Evolutionary conservation across 2,329 filamentous ascomycete species (phyloP).

Genomic region (Graphilbum fragrans): DNA sequence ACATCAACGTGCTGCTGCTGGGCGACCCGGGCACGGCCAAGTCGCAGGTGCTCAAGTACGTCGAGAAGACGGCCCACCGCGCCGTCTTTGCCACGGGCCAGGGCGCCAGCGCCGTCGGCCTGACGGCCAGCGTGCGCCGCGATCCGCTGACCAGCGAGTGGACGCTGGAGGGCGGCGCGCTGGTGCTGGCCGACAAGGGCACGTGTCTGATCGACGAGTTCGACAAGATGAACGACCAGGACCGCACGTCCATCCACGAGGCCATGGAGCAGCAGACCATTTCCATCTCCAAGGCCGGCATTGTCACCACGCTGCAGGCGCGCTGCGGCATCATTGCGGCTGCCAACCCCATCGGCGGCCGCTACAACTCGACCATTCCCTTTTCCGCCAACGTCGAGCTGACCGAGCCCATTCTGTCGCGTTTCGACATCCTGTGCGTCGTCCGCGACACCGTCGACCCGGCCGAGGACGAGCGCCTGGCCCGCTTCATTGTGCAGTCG

Average conservation of each 20-base stretch:
- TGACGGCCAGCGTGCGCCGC: slow-evolving; percentile 90
- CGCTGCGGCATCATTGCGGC: slow-evolving; percentile 93
- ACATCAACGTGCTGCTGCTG: slow-evolving; percentile 94
- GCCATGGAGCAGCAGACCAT: slow-evolving; percentile 99
- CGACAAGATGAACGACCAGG: slow-evolving; percentile 99
- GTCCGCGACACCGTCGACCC: slow-evolving; percentile 94
- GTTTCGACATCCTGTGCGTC: slow-evolving; percentile 95
- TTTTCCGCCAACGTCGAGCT: slow-evolving; percentile 95
- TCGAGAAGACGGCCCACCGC: slow-evolving; percentile 92
- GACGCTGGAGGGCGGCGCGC: slow-evolving; percentile 90
- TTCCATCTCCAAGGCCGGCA: slow-evolving; percentile 96
- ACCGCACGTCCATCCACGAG: slow-evolving; percentile 96
- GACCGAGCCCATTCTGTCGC: slow-evolving; percentile 92
- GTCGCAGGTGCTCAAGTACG: slow-evolving; percentile 93
- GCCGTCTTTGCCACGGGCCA: slow-evolving; percentile 97
- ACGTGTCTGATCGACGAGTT: slow-evolving; percentile 98
- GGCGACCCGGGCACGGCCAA: slow-evolving; percentile 97
- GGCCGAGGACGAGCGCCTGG: slow-evolving; percentile 80
- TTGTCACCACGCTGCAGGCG: slow-evolving; percentile 92
- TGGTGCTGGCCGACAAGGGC: slow-evolving; percentile 88
- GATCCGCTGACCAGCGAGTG: slow-evolving; percentile 94
- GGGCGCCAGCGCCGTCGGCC: slow-evolving; percentile 91
- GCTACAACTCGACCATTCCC: slow-evolving; percentile 92
- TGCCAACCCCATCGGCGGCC: slow-evolving; percentile 89
- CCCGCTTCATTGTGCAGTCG: slow-evolving; percentile 87